Evolutionary conservation across 345 rosid genomes (phyloP).

Genomic region (Arabidopsis suecica): DNA sequence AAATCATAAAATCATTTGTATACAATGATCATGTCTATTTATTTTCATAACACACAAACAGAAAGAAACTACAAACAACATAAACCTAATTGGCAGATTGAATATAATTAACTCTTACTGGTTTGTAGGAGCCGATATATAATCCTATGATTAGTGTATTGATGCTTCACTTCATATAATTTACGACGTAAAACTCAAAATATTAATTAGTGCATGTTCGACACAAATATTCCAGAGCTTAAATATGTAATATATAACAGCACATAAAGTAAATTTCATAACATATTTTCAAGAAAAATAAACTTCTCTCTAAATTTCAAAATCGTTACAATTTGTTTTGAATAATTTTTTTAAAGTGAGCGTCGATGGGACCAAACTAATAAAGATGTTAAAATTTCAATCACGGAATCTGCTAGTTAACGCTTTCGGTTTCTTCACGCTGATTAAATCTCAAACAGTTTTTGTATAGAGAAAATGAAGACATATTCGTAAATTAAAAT

Average conservation of each 20-base stretch:
- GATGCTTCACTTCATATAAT: constrained; percentile 23
- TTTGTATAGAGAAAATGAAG: neutral
- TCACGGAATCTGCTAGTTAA: constrained; percentile 31
- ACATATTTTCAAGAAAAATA: neutral
- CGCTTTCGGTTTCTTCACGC: constrained; percentile 37
- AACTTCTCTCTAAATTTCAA: neutral
- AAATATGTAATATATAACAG: neutral
- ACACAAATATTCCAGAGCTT: too few relatives aligned
- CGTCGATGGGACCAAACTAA: constrained; percentile 24
- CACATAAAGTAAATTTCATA: neutral
- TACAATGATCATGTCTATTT: neutral
- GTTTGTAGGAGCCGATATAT: neutral
- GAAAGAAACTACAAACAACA: neutral
- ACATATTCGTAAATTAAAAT: neutral
- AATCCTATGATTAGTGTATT: neutral
- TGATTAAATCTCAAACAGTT: neutral
- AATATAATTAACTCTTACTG: constrained; percentile 12
- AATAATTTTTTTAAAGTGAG: constrained; percentile 20
- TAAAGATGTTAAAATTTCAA: constrained; percentile 17
- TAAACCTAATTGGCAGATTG: neutral
- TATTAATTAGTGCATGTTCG: too few relatives aligned
- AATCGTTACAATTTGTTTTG: constrained; percentile 5
- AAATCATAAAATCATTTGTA: neutral
- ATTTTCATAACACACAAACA: neutral
- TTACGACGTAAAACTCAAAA: constrained; percentile 9